These are phyloP conservation scores for Achaetomium macrosporum DNA, from an alignment of 2,329 filamentous ascomycete genomes.

Conservation along the genomic window DNA sequence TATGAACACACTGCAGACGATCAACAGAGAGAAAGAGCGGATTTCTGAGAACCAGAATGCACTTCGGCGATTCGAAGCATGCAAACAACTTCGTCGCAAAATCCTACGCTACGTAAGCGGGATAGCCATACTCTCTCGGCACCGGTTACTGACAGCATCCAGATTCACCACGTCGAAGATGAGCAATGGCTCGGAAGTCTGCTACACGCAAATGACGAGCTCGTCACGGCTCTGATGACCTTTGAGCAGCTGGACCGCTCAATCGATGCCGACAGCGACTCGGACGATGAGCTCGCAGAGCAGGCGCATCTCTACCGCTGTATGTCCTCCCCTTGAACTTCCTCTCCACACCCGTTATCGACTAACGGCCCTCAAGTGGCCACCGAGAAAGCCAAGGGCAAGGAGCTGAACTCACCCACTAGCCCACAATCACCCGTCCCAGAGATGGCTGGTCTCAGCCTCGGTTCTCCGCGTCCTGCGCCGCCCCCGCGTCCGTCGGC, in stretches of 20 bases:
- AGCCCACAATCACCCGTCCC: slow-evolving; percentile 30
- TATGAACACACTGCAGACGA: slow-evolving; percentile 76
- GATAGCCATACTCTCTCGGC: neutral
- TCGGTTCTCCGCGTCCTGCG: slow-evolving; percentile 36
- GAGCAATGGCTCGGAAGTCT: slow-evolving; percentile 90
- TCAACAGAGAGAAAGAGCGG: slow-evolving; percentile 82
- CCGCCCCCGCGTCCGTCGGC: slow-evolving; percentile 44
- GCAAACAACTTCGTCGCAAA: slow-evolving; percentile 77
- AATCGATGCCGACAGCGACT: slow-evolving; percentile 69
- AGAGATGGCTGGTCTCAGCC: slow-evolving; percentile 41
- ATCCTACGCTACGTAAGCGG: slow-evolving; percentile 71
- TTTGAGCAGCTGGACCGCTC: slow-evolving; percentile 90
- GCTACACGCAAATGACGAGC: slow-evolving; percentile 89
- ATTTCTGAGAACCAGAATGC: slow-evolving; percentile 80
- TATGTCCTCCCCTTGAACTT: slow-evolving; percentile 30
- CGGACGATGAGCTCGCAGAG: slow-evolving; percentile 61
- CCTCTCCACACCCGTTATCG: neutral
- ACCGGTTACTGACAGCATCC: neutral
- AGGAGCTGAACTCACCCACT: slow-evolving; percentile 41
- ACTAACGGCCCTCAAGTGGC: slow-evolving; percentile 40
- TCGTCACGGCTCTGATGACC: slow-evolving; percentile 88
- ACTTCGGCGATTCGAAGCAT: slow-evolving; percentile 72
- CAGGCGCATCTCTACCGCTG: slow-evolving; percentile 60
- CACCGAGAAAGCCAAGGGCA: slow-evolving; percentile 46
- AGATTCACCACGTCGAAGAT: slow-evolving; percentile 84